A percentile compares a stretch with the other conserved stretches of the same genome.
phyloP scores from a whole-genome alignment of 768 basidiomycete genomes.

The Pluteus cervinus region DNA sequence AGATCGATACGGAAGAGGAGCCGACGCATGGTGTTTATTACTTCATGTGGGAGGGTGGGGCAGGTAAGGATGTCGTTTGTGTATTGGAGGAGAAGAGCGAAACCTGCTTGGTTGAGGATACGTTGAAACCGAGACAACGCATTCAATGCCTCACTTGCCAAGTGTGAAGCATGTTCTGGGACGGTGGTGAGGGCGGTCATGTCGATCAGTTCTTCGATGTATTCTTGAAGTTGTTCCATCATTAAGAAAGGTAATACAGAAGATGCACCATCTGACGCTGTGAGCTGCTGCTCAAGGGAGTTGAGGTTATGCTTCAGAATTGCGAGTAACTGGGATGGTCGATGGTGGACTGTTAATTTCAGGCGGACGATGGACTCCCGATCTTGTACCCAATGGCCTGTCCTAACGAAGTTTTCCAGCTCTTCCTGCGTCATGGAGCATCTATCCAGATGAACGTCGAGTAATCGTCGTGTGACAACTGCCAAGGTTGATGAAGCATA shows the following conservation, averaged over 20 bases:
- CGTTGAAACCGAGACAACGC: conserved; percentile 18
- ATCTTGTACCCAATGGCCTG: no score
- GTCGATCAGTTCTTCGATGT: no score
- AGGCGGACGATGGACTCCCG: no score
- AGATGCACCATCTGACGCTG: conserved; percentile 7
- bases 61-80: conserved; percentile 15
- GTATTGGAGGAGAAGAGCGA: conserved; percentile 25
- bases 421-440: conserved; percentile 16
- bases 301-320: conserved; percentile 9
- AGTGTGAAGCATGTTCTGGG: no score
- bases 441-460: conserved; percentile 27
- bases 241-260: conserved; percentile 13
- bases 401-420: conserved; percentile 11
- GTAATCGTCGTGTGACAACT: conserved; percentile 24
- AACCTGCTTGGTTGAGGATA: conserved; percentile 23
- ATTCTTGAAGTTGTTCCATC: conserved; percentile 15
- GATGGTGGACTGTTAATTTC: background rate
- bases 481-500: conserved; percentile 22
- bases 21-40: conserved; percentile 31
- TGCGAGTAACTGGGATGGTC: conserved; percentile 2
- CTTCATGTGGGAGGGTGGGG: conserved; percentile 25
- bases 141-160: no score
- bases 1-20: conserved; percentile 26
- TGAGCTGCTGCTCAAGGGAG: conserved; percentile 9
- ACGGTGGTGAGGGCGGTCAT: no score